Conservation (phyloP, 805 yeast genomes). For the Candida dajiaensis region DNA sequence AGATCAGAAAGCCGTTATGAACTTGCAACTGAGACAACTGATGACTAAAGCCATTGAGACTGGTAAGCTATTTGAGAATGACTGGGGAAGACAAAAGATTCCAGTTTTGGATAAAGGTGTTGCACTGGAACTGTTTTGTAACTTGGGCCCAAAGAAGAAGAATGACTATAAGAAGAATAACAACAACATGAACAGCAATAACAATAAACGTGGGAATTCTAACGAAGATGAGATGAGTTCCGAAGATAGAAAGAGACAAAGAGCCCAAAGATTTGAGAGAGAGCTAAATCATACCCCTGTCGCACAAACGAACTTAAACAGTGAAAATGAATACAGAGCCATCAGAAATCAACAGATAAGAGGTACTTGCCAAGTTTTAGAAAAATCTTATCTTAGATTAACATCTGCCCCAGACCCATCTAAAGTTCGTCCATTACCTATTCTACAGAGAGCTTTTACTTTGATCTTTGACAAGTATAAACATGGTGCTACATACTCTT, state of each 20-base stretch:
- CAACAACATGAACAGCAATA: neutral
- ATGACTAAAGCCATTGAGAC: constrained; percentile 21
- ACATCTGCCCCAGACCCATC: constrained; percentile 91
- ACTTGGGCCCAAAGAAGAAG: neutral
- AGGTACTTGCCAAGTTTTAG: constrained; percentile 63
- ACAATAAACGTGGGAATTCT: neutral
- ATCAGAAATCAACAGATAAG: constrained; percentile 36
- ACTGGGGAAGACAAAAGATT: constrained; percentile 23
- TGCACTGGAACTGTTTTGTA: constrained; percentile 12
- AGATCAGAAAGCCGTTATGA: constrained; percentile 13
- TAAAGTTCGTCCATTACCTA: constrained; percentile 64
- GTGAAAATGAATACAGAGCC: constrained; percentile 24
- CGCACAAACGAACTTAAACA: constrained; percentile 18
- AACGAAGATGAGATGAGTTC: constrained; percentile 18
- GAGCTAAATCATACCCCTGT: constrained; percentile 13
- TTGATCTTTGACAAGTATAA: constrained; percentile 47
- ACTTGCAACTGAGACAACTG: constrained; percentile 20
- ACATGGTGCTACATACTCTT: constrained; percentile 54
- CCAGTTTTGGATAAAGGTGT: constrained; percentile 16
- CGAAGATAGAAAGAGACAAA: constrained; percentile 24
- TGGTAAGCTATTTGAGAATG: constrained; percentile 21
- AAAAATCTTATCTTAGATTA: constrained; percentile 73
- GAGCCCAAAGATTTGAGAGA: constrained; percentile 32
- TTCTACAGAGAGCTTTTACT: constrained; percentile 53
- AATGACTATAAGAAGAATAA: constrained; percentile 1